Evolutionary conservation across 2,329 filamentous ascomycete species (phyloP).

Genomic region (Fusarium ambrosium): DNA sequence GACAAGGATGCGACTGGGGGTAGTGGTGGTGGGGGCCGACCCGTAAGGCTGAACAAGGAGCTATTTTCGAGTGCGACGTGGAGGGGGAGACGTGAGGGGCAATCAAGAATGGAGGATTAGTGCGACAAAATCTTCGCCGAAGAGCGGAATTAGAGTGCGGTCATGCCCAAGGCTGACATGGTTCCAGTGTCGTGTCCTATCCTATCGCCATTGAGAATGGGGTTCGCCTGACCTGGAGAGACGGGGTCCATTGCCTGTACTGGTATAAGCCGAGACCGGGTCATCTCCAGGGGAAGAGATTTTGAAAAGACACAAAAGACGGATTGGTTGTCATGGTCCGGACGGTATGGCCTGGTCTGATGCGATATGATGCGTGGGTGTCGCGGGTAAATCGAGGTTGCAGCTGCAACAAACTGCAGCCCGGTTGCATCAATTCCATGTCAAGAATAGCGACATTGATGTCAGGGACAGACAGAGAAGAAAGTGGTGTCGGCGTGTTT

Average conservation of each 20-base stretch:
- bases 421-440: not conserved
- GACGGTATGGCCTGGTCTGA: not conserved
- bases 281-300: constrained; percentile 10
- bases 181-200: not conserved
- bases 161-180: constrained; percentile 18
- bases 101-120: constrained; percentile 13
- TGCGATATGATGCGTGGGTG: constrained; percentile 1
- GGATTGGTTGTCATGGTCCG: not conserved
- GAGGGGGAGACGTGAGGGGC: constrained; percentile 7
- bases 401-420: constrained; percentile 8
- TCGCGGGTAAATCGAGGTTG: constrained; percentile 7
- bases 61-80: constrained; percentile 31
- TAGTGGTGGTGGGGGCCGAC: constrained; percentile 42
- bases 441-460: constrained; percentile 4
- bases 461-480: constrained; percentile 12
- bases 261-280: constrained; percentile 34
- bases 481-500: not conserved
- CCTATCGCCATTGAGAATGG: constrained; percentile 1
- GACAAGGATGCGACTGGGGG: constrained; percentile 37
- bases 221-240: constrained; percentile 7
- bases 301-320: not conserved
- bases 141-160: constrained; percentile 31
- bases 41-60: constrained; percentile 48
- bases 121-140: constrained; percentile 13
- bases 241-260: constrained; percentile 30